Percentiles rank a stretch among this genome's conserved stretches.
Conservation (phyloP, 106 monocot species). For the Platanthera zijinensis region DNA sequence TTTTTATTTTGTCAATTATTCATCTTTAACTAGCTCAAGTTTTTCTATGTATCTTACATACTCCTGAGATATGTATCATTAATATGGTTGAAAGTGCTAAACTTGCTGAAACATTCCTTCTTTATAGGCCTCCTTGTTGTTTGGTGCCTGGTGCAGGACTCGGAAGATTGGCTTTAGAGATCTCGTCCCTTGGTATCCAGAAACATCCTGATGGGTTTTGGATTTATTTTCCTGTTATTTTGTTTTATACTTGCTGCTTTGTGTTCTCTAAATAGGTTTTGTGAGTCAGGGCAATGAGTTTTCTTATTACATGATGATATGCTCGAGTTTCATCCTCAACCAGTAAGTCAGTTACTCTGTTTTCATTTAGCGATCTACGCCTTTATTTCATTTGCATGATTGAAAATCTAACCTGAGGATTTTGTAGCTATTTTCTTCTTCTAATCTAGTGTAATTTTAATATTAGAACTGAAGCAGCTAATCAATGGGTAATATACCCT, state of each 20-base stretch:
- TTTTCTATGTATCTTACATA: neutral
- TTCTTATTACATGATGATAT: conserved; percentile 99
- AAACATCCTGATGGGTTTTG: neutral
- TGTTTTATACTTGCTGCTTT: neutral
- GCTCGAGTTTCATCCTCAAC: conserved; percentile 96
- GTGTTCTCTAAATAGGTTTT: conserved; percentile 48
- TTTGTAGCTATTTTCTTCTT: neutral
- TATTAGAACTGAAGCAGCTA: conserved; percentile 50
- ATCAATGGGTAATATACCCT: conserved; percentile 91
- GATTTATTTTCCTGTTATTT: too few relatives aligned
- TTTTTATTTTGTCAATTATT: neutral
- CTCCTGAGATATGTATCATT: neutral
- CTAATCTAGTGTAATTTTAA: neutral
- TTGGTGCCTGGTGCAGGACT: conserved; percentile 98
- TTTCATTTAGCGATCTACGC: neutral
- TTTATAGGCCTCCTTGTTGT: conserved; percentile 68
- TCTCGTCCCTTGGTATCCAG: conserved; percentile 78
- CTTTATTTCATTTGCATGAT: neutral
- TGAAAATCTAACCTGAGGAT: neutral
- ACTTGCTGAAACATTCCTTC: neutral
- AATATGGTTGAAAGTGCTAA: neutral
- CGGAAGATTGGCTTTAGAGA: conserved; percentile 90
- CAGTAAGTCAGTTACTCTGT: conserved; percentile 45
- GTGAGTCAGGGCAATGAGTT: conserved; percentile 90
- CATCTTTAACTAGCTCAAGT: neutral